Conservation (phyloP, 202 grass and related monocot genomes). For the Carex sylvatica region DNA sequence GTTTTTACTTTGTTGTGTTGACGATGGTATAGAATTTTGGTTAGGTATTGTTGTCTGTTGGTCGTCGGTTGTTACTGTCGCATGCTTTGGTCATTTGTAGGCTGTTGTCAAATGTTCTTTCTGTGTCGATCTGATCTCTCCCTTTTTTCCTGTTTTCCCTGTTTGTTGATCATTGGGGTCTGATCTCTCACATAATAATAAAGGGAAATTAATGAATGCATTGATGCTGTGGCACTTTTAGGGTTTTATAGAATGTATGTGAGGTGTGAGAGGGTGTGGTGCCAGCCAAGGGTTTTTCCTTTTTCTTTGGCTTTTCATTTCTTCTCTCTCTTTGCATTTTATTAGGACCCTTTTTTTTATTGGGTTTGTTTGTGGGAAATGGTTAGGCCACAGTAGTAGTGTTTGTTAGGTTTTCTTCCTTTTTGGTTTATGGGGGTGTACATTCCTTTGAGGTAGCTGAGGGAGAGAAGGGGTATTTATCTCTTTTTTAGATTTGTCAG, state of each 20-base stretch:
- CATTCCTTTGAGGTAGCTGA: neutral
- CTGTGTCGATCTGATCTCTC: constrained; percentile 9
- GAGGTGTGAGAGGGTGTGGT: neutral
- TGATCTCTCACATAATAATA: constrained; percentile 20
- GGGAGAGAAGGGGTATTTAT: neutral
- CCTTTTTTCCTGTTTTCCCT: neutral
- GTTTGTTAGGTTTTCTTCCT: neutral
- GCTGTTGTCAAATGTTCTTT: constrained; percentile 19
- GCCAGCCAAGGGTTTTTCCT: constrained; percentile 18
- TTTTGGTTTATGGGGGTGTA: neutral
- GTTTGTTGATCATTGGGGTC: constrained; percentile 13
- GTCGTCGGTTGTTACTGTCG: neutral
- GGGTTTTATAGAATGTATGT: constrained; percentile 16
- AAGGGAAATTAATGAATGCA: constrained; percentile 19
- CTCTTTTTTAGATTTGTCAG: constrained; percentile 4
- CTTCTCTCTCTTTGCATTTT: constrained; percentile 20
- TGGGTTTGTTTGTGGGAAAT: neutral
- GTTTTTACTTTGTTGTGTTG: constrained; percentile 26
- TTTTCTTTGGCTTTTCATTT: constrained; percentile 9
- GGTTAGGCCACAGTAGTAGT: constrained; percentile 28
- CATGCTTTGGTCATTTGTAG: constrained; percentile 21
- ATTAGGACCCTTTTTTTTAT: constrained; percentile 11
- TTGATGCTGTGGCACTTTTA: constrained; percentile 24
- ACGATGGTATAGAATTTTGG: constrained; percentile 34
- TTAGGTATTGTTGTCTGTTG: constrained; percentile 17